These are phyloP conservation scores for Coniophora puteana DNA, from an alignment of 1,284 basidiomycete genomes.

Conservation along the genomic window DNA sequence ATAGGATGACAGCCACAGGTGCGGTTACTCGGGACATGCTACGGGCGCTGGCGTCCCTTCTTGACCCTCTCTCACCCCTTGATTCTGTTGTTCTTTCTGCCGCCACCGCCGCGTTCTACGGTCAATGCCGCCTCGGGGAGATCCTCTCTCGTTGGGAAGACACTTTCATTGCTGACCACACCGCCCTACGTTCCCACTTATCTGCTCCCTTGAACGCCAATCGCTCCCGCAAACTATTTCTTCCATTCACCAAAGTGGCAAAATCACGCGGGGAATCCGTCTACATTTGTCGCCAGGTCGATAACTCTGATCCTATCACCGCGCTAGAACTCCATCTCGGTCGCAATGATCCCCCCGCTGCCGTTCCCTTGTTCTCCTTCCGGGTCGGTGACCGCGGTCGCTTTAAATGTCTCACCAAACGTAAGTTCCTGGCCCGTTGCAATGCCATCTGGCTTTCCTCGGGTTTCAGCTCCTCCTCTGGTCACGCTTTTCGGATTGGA, in stretches of 20 bases:
- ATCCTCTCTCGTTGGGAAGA: constrained; percentile 4
- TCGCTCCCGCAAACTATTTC: background rate
- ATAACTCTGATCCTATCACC: background rate
- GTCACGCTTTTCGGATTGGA: constrained; percentile 37
- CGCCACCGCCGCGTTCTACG: constrained; percentile 4
- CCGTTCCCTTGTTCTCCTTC: constrained; percentile 4
- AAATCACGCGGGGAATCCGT: background rate
- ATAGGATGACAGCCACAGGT: too few relatives aligned
- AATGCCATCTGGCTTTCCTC: background rate
- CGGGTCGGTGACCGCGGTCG: background rate
- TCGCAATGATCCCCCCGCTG: background rate
- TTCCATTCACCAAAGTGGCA: constrained; percentile 6
- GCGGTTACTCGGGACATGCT: too few relatives aligned
- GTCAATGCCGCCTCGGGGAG: constrained; percentile 1
- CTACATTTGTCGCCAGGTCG: background rate
- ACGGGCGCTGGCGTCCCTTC: too few relatives aligned
- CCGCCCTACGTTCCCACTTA: too few relatives aligned
- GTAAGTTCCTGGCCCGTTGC: background rate
- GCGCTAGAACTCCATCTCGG: background rate
- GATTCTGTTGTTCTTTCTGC: background rate
- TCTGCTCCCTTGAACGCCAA: background rate
- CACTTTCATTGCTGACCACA: background rate
- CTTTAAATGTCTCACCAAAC: background rate
- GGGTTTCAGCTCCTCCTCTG: constrained; percentile 1
- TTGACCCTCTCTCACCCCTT: background rate